Evolutionary conservation across 2,329 filamentous ascomycete species (phyloP).

Genomic region (Biscogniauxia marginata): DNA sequence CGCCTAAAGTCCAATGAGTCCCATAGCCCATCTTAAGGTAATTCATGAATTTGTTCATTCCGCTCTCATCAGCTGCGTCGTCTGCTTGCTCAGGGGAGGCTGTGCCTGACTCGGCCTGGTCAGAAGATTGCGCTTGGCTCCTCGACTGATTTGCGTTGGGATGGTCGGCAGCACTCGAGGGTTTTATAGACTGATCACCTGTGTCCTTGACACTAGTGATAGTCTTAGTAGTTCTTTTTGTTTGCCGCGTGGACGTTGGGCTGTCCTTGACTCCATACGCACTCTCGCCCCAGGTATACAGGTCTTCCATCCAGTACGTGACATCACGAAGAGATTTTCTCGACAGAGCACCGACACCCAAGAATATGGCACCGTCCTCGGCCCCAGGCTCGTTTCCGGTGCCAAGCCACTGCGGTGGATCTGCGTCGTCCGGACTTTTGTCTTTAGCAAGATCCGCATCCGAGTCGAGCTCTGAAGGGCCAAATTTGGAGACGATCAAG

Average conservation of each 20-base stretch:
- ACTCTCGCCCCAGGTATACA: conserved; percentile 79
- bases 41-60: conserved; percentile 56
- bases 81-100: conserved; percentile 14
- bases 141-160: background rate
- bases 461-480: conserved; percentile 36
- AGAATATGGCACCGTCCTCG: conserved; percentile 83
- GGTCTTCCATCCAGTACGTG: conserved; percentile 82
- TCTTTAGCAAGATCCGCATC: conserved; percentile 35
- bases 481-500: conserved; percentile 83
- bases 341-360: conserved; percentile 73
- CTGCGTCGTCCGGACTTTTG: conserved; percentile 18
- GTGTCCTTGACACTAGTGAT: conserved; percentile 7
- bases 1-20: conserved; percentile 60
- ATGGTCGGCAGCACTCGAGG: background rate
- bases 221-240: conserved; percentile 38
- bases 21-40: conserved; percentile 68
- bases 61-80: conserved; percentile 34
- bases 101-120: conserved; percentile 2
- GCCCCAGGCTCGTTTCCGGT: conserved; percentile 64
- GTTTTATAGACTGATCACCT: conserved; percentile 9
- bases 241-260: conserved; percentile 63
- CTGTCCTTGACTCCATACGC: conserved; percentile 85
- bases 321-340: conserved; percentile 69
- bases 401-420: conserved; percentile 67
- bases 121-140: background rate